Evolutionary conservation across 345 rosid genomes (phyloP), one percentile per base, ranked within the genome.

Genomic region (Gossypium sturtianum): DNA sequence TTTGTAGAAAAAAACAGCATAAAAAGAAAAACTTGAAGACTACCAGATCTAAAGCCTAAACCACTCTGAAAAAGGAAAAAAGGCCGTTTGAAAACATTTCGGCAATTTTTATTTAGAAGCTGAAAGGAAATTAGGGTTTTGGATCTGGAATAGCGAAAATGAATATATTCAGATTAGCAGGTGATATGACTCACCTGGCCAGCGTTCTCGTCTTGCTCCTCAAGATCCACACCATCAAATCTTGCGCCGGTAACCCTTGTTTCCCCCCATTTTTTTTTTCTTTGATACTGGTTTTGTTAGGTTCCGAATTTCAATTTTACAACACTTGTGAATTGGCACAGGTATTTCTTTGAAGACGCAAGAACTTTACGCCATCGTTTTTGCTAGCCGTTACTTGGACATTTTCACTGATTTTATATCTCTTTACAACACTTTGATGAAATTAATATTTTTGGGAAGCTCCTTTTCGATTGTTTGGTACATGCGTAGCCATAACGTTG

Each of bases 291-390:
- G 3, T 17, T 45, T 73, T 16, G 10, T 25, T 15, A 19, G 41
- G 0, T 56, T 56, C 22, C 0, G 9, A 44, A 20, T 12, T 41
- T 23, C 10, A 13, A 1, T 60, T 65, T 65, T 15, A 5, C 20
- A 0, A 2, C 19, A 22, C 45, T 43, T 54, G 27, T 34, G 10
- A 15, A 19, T 71, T 52, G 44, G 43, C 73, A 81, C 87, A 94
- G 97, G 98, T 53, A 67, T 94, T 45, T 91, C 98, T 2, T 83
- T 91, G 83, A 94, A 92, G 94, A 94, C 97, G 13, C 96, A 90
- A 80, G 96, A 91, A 73, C 97, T 94, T 67, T 94, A 89, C 70
- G 88, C 84, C 13, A 15, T 91, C 61, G 97, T 94, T 70, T 94
- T 94, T 66, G 83, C 86, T 1, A 75, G 91, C 0, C 96, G 96